These are phyloP conservation scores for Cryptococcus depauperatus DNA, from an alignment of 1,284 basidiomycete genomes.

Conservation along the genomic window DNA sequence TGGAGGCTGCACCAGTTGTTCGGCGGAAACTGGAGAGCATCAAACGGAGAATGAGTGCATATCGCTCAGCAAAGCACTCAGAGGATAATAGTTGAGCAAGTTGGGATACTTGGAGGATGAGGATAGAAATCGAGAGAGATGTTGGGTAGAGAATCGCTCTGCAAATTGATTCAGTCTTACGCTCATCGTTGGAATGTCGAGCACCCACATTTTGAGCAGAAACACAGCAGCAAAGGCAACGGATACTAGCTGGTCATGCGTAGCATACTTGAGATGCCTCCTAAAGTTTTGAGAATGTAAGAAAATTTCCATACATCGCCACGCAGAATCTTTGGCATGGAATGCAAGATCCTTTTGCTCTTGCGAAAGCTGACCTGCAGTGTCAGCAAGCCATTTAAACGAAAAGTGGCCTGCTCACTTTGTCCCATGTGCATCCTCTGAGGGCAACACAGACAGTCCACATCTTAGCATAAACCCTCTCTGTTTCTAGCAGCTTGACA, in stretches of 20 bases:
- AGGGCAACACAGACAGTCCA: conserved; percentile 89
- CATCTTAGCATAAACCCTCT: conserved; percentile 81
- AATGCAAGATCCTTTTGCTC: conserved; percentile 89
- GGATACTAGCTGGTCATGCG: conserved; percentile 84
- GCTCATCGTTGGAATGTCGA: conserved; percentile 1
- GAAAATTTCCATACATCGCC: conserved; percentile 58
- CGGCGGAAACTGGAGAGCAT: conserved; percentile 83
- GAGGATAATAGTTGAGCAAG: conserved; percentile 39
- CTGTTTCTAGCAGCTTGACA: conserved; percentile 74
- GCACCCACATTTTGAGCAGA: conserved; percentile 61
- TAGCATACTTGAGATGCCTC: conserved; percentile 55
- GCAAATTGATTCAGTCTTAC: background rate
- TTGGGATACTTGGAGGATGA: conserved; percentile 38
- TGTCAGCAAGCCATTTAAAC: background rate
- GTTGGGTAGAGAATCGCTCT: conserved; percentile 42
- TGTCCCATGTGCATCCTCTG: conserved; percentile 84
- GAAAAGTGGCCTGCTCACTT: conserved; percentile 53
- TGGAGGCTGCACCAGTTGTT: conserved; percentile 64
- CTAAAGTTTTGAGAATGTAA: conserved; percentile 31
- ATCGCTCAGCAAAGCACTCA: conserved; percentile 50
- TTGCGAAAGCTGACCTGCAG: conserved; percentile 48
- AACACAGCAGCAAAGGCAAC: conserved; percentile 87
- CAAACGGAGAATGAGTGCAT: conserved; percentile 77
- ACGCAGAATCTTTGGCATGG: conserved; percentile 84
- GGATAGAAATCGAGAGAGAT: conserved; percentile 27